Percentiles rank a stretch among this genome's conserved stretches.
phyloP scores from a whole-genome alignment of 129 eudicot genomes.

The Flaveria ramosissima region DNA sequence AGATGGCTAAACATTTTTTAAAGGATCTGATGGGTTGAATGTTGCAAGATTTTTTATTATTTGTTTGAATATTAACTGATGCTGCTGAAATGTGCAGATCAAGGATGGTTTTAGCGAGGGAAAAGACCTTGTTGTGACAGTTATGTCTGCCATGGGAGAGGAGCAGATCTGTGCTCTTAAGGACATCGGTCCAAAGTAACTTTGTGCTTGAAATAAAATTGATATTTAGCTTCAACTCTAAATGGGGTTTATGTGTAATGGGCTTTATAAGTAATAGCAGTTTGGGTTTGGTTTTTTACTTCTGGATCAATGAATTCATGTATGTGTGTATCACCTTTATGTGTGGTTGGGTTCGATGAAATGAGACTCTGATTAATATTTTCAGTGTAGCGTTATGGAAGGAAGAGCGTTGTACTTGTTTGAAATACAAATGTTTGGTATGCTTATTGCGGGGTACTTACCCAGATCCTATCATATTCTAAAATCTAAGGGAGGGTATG shows the following conservation, averaged over 20 bases:
- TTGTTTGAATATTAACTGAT: not conserved
- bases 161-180: slow-evolving; percentile 54
- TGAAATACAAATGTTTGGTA: not conserved
- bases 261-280: slow-evolving; percentile 8
- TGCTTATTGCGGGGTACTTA: too few relatives aligned
- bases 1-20: not conserved
- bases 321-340: not conserved
- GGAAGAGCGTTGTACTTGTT: not conserved
- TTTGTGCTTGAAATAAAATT: not conserved
- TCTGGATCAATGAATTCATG: not conserved
- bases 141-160: slow-evolving; percentile 60
- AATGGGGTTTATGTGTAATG: slow-evolving; percentile 5
- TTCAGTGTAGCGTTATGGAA: not conserved
- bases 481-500: too few relatives aligned
- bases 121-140: slow-evolving; percentile 45
- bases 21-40: not conserved
- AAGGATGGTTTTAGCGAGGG: slow-evolving; percentile 52
- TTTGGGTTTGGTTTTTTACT: slow-evolving; percentile 7
- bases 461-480: too few relatives aligned
- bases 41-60: not conserved
- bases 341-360: slow-evolving; percentile 10
- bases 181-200: slow-evolving; percentile 46
- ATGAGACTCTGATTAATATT: not conserved
- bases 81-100: slow-evolving; percentile 32
- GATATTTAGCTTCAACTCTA: not conserved